Evolutionary conservation across 164 flowering plant genomes (phyloP), one percentile per base, ranked within the genome.

Genomic region (Dillenia suffruticosa): DNA sequence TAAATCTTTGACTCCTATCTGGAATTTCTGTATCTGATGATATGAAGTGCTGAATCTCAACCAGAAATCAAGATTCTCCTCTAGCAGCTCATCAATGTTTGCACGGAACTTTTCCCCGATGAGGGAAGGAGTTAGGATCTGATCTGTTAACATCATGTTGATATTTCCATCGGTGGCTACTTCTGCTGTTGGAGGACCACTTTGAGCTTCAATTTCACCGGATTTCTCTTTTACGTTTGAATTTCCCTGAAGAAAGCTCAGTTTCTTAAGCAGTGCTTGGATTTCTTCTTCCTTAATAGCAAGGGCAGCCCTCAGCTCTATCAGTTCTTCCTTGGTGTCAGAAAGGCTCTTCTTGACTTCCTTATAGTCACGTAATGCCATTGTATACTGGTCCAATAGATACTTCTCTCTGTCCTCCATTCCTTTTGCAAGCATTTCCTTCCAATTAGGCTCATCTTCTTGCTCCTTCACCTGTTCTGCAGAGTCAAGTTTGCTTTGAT

Each of bases 41-140:
- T 82, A 84, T 17, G 85, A 57, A 47, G 81, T 65, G 70, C 89
- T 84, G 73, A 84, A 85, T 59, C 81, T 79, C 40, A 84, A 65
- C 91, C 87, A 86, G 79, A 84, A 84, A 59, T 78, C 78, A n/a
- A 82, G 68, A 73, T 86, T 88, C 68, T 82, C 81, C 68, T 85
- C 94, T 14, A 88, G 74, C 15, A 88, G 64, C 59, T 73, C 83
- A 55, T 88, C 95, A 12, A 88, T 86, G 59, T 69, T 65, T 63
- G 52, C 68, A 53, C 95, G 58, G 63, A 88, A 79, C 46, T 70
- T 79, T 50, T 81, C 82, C 69, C 82, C 91, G 17, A 71, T 66
- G 2, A 65, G 57, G 51, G 89, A 82, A 47, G 63, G 62, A 1
- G 50, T 5, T 19, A 50, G 63, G 48, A 68, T 54, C 59, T 73